Conservation (phyloP, 139 green algal species). For the Micractinium sp. region DNA sequence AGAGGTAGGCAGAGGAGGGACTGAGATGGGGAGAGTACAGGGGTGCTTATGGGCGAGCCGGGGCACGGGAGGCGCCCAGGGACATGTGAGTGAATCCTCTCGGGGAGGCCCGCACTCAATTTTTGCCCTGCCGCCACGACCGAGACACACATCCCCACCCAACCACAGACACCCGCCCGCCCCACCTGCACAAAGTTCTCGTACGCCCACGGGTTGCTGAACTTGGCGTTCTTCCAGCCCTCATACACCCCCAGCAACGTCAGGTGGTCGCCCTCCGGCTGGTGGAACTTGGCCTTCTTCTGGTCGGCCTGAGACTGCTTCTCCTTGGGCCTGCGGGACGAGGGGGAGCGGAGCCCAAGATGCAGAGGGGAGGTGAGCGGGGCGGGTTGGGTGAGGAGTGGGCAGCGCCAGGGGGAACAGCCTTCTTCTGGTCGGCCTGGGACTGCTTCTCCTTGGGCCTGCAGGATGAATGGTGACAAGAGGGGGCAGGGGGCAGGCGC, state of each 20-base stretch:
- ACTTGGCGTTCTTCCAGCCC: conserved; percentile 95
- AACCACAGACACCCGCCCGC: neutral
- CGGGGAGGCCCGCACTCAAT: too few species aligned
- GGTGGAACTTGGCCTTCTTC: conserved; percentile 95
- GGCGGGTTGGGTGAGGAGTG: neutral
- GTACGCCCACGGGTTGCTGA: conserved; percentile 93
- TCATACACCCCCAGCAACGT: conserved; percentile 97
- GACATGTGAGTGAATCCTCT: too few species aligned
- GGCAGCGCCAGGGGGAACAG: conserved; percentile 22
- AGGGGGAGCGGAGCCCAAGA: neutral
- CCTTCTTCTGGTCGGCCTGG: conserved; percentile 92
- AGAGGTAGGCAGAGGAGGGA: too few species aligned
- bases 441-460: conserved; percentile 88
- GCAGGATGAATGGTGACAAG: neutral
- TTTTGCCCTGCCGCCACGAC: too few species aligned
- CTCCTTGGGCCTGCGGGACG: conserved; percentile 68
- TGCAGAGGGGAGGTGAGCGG: neutral
- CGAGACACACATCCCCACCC: too few species aligned
- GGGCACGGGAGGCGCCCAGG: too few species aligned
- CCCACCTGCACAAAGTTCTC: conserved; percentile 91
- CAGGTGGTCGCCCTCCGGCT: conserved; percentile 97
- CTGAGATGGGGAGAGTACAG: too few species aligned
- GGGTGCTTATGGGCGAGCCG: too few species aligned
- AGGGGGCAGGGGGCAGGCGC: too few species aligned
- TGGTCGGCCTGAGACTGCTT: conserved; percentile 93